Evolutionary conservation across 768 basidiomycete species (phyloP).

Genomic region (Dioszegia aurantiaca): DNA sequence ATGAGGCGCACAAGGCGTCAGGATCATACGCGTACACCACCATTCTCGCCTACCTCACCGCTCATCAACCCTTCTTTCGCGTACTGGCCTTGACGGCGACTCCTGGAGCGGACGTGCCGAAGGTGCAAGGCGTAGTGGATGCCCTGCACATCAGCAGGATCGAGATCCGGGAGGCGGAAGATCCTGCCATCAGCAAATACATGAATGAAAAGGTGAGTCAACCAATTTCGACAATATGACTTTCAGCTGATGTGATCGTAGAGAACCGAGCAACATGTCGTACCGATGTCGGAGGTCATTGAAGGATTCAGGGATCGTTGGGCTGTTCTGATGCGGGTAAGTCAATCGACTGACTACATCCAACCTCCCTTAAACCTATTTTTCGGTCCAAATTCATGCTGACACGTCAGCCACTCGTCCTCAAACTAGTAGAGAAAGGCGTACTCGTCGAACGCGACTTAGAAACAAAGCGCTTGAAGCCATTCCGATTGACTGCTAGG

Average conservation of each 20-base stretch:
- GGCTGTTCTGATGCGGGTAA: constrained; percentile 69
- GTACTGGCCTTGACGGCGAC: constrained; percentile 93
- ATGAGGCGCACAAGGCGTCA: constrained; percentile 91
- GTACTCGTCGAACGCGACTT: constrained; percentile 43
- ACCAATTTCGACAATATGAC: neutral
- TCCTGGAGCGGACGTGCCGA: constrained; percentile 78
- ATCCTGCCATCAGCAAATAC: constrained; percentile 79
- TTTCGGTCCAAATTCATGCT: neutral
- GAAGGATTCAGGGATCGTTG: constrained; percentile 66
- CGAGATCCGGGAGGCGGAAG: constrained; percentile 87
- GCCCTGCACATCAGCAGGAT: constrained; percentile 90
- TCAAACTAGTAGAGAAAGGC: constrained; percentile 41
- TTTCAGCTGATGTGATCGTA: constrained; percentile 42
- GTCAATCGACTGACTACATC: constrained; percentile 1
- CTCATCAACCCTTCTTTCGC: constrained; percentile 89
- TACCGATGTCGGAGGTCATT: constrained; percentile 70
- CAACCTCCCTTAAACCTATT: neutral
- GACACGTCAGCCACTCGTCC: constrained; percentile 38
- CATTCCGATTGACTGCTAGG: constrained; percentile 55
- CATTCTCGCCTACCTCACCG: constrained; percentile 83
- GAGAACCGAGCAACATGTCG: constrained; percentile 73
- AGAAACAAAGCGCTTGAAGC: constrained; percentile 67
- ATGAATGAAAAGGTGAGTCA: constrained; percentile 74
- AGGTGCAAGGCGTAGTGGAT: constrained; percentile 88
- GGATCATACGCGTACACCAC: constrained; percentile 91